Percentiles rank a stretch among this genome's conserved stretches.
phyloP scores from a whole-genome alignment of 2,329 filamentous ascomycete species.

The Cladosporium austrohemisphaericum region DNA sequence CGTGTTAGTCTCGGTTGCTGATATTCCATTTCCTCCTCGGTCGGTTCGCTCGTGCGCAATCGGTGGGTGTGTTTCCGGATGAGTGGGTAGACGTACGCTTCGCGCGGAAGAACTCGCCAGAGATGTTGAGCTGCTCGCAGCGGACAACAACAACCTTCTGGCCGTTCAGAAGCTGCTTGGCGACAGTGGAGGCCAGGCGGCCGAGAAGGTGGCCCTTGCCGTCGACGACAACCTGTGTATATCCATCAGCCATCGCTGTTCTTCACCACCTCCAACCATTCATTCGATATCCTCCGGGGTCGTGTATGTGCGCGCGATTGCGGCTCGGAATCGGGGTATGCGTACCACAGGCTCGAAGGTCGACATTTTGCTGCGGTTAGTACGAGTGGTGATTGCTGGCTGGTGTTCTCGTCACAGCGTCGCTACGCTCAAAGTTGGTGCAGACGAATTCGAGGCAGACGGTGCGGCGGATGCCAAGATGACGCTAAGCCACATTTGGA shows the following conservation, averaged over 20 bases:
- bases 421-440: too few relatives aligned
- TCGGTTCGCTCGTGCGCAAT: slow-evolving; percentile 3
- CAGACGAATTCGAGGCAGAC: too few relatives aligned
- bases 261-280: not conserved
- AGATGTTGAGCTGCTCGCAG: slow-evolving; percentile 99
- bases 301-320: slow-evolving; percentile 6
- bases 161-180: slow-evolving; percentile 97
- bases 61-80: not conserved
- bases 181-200: slow-evolving; percentile 95
- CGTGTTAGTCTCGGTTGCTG: slow-evolving; percentile 17
- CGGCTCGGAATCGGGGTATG: slow-evolving; percentile 25
- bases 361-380: slow-evolving; percentile 51
- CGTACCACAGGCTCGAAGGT: slow-evolving; percentile 62
- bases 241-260: slow-evolving; percentile 8
- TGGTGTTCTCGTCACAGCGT: not conserved
- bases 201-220: slow-evolving; percentile 99
- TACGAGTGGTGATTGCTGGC: slow-evolving; percentile 2
- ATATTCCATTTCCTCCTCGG: slow-evolving; percentile 10
- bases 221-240: slow-evolving; percentile 87
- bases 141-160: slow-evolving; percentile 99
- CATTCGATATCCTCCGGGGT: slow-evolving; percentile 8
- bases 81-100: slow-evolving; percentile 77
- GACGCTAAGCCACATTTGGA: too few relatives aligned
- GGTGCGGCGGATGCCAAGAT: too few relatives aligned
- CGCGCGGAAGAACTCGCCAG: slow-evolving; percentile 99